phyloP scores from a whole-genome alignment of 139 green algal genomes.

The Pleodorina starrii region DNA sequence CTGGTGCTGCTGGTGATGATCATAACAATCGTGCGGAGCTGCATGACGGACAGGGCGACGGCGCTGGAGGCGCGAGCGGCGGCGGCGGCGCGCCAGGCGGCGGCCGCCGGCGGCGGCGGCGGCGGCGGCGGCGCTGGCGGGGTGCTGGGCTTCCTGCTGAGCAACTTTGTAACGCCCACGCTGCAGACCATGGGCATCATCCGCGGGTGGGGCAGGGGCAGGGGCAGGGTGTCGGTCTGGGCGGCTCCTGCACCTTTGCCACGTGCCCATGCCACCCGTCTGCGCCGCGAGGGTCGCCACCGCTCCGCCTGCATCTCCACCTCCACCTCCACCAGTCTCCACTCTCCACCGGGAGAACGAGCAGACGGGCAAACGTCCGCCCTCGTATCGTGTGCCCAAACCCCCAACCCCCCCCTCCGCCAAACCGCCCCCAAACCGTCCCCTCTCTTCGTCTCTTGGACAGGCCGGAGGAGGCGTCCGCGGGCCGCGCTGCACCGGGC shows the following conservation, averaged over 20 bases:
- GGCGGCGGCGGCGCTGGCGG: constrained; percentile 6
- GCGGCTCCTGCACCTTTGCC: too few relatives aligned
- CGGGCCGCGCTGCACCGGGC: neutral
- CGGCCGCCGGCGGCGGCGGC: neutral
- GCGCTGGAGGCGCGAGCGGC: constrained; percentile 31
- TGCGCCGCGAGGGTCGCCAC: too few relatives aligned
- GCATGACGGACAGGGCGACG: constrained; percentile 7
- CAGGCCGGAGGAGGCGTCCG: neutral
- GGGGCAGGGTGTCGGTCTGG: neutral
- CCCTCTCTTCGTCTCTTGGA: too few relatives aligned
- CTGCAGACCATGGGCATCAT: constrained; percentile 33
- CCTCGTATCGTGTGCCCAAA: too few relatives aligned
- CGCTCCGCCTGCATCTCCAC: too few relatives aligned
- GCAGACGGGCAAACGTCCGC: too few relatives aligned
- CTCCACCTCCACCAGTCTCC: too few relatives aligned
- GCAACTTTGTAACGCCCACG: constrained; percentile 42
- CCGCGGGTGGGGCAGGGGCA: neutral
- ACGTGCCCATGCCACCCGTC: too few relatives aligned
- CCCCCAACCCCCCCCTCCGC: too few relatives aligned
- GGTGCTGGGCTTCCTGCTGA: neutral
- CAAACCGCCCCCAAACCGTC: too few relatives aligned
- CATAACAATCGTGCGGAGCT: constrained; percentile 25
- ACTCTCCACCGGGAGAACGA: too few relatives aligned
- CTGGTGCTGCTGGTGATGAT: constrained; percentile 46
- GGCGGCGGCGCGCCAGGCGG: constrained; percentile 6